phyloP scores from a whole-genome alignment of 352 stramenopile genomes.

The Globisporangium apiculatum region DNA sequence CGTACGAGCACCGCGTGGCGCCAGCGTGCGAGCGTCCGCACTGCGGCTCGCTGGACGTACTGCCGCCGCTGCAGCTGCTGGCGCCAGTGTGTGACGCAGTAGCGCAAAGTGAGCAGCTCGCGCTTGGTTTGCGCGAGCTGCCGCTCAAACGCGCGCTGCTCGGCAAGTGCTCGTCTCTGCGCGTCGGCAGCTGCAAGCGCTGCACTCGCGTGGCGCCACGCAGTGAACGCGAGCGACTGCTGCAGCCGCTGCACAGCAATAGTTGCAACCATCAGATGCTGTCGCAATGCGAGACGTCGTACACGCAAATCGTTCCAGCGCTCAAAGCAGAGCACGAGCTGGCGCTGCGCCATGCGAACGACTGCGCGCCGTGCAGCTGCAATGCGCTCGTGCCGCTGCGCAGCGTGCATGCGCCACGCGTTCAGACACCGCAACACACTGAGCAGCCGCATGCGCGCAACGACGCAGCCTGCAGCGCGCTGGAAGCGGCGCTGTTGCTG shows the following conservation, averaged over 20 bases:
- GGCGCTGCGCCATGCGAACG: slow-evolving; percentile 20
- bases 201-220: slow-evolving; percentile 14
- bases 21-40: slow-evolving; percentile 16
- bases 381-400: slow-evolving; percentile 11
- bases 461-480: not conserved
- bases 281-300: not conserved
- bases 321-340: slow-evolving; percentile 11
- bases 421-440: slow-evolving; percentile 35
- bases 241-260: not conserved
- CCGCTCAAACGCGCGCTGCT: slow-evolving; percentile 20
- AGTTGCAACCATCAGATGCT: no score
- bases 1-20: slow-evolving; percentile 15
- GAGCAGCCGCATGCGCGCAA: slow-evolving; percentile 25
- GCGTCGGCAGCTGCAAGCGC: slow-evolving; percentile 11
- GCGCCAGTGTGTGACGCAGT: slow-evolving; percentile 22
- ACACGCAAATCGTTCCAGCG: slow-evolving; percentile 6
- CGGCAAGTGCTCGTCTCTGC: slow-evolving; percentile 10
- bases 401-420: slow-evolving; percentile 31
- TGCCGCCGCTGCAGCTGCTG: slow-evolving; percentile 5
- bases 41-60: slow-evolving; percentile 6
- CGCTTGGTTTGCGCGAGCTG: slow-evolving; percentile 17
- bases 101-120: slow-evolving; percentile 15
- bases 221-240: not conserved
- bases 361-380: slow-evolving; percentile 22
- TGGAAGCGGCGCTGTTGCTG: not conserved